A percentile compares a stretch with the other conserved stretches of the same genome.
Conservation (phyloP, 1,139 yeast species). For the Ogataea hybrid region DNA sequence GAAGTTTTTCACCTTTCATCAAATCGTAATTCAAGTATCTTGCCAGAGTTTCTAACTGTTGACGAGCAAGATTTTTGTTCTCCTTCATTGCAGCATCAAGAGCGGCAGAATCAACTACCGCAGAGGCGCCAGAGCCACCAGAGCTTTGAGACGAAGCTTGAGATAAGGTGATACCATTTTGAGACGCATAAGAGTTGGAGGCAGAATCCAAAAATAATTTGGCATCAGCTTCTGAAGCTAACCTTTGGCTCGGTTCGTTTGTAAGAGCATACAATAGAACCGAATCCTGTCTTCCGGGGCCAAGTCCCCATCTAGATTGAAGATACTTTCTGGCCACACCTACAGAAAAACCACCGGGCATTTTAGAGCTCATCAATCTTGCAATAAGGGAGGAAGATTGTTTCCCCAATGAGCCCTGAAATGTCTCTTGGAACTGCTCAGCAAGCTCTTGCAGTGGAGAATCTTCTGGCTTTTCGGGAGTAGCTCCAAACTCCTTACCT, state of each 20-base stretch:
- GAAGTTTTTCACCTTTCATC: slow-evolving; percentile 85
- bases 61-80: slow-evolving; percentile 85
- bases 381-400: slow-evolving; percentile 87
- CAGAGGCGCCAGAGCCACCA: slow-evolving; percentile 61
- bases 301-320: slow-evolving; percentile 89
- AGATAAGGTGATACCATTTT: slow-evolving; percentile 74
- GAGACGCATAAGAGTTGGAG: slow-evolving; percentile 82
- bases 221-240: slow-evolving; percentile 85
- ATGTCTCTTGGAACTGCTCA: slow-evolving; percentile 89
- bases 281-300: slow-evolving; percentile 91
- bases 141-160: slow-evolving; percentile 45
- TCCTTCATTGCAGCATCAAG: slow-evolving; percentile 92
- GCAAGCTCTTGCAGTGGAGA: slow-evolving; percentile 95
- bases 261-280: slow-evolving; percentile 80
- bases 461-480: slow-evolving; percentile 99
- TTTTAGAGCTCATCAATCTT: slow-evolving; percentile 90
- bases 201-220: slow-evolving; percentile 79
- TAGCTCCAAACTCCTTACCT: slow-evolving; percentile 95
- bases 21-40: slow-evolving; percentile 91
- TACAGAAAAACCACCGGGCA: slow-evolving; percentile 99
- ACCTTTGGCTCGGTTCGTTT: slow-evolving; percentile 86
- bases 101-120: slow-evolving; percentile 93
- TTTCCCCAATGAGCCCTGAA: slow-evolving; percentile 86
- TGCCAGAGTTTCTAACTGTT: slow-evolving; percentile 93
- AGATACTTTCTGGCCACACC: slow-evolving; percentile 89